These are phyloP conservation scores for Fusarium temperatum DNA, from an alignment of 2,329 filamentous ascomycete species.

Conservation along the genomic window DNA sequence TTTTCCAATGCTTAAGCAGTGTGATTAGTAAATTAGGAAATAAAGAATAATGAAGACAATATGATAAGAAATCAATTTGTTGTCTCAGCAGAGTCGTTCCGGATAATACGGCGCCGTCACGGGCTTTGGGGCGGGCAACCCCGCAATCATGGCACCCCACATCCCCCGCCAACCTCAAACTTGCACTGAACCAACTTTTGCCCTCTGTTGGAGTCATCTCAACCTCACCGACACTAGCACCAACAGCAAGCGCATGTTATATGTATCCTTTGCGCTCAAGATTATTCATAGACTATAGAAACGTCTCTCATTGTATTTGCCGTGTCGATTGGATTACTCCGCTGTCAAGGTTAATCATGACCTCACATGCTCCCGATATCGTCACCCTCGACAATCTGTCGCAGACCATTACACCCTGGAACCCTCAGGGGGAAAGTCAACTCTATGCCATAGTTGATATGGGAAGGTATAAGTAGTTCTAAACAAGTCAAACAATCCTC, in stretches of 20 bases:
- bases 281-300: not conserved
- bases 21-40: not conserved
- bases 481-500: not conserved
- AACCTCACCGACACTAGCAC: not conserved
- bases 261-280: not conserved
- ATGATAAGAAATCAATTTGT: not conserved
- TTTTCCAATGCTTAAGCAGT: not conserved
- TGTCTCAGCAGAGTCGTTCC: not conserved
- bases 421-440: constrained; percentile 56
- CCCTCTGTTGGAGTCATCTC: not conserved
- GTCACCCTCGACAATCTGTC: constrained; percentile 63
- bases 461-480: constrained; percentile 58
- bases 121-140: constrained; percentile 19
- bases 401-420: constrained; percentile 60
- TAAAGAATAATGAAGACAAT: not conserved
- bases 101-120: constrained; percentile 22
- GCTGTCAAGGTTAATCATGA: constrained; percentile 38
- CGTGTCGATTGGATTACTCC: not conserved
- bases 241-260: not conserved
- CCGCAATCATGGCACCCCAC: constrained; percentile 30
- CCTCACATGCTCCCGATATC: constrained; percentile 48
- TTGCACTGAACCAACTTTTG: constrained; percentile 4
- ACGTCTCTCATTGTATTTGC: not conserved
- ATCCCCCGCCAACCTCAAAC: constrained; percentile 12
- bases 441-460: constrained; percentile 68